Base-by-base conservation (phyloP, 2,329 filamentous ascomycete species). In the Rhinocladiella similis region DNA sequence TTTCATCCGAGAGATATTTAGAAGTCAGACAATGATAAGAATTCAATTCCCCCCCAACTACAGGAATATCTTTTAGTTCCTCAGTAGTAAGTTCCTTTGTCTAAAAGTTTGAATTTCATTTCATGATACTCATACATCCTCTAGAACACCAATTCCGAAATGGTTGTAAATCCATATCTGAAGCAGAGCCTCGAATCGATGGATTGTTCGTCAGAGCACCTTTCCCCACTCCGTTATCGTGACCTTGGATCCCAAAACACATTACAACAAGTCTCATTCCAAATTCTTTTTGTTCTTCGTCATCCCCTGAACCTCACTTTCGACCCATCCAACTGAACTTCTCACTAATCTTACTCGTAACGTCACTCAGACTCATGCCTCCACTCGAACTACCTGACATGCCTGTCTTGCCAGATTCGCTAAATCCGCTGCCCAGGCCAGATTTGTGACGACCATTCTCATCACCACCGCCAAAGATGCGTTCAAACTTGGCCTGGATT, bases 401-500 rank as follows among this genome's bases (percentile, higher is more conserved):
- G 3, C 61, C 61, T 4, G 61, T 63, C 55, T 63, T 63, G 2
- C 61, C 61, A n/a, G 54, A 58, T 43, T 64, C 63, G 4, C 47
- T 56, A 29, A 59, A 39, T 13, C 59, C 59, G 42, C 57, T 59
- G 12, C 62, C 60, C 16, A 60, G 10, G 3, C 62, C 59, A 9
- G 41, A 14, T n/a, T 50, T 50, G 22, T 62, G 54, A 2, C 61
- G 58, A 10, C 56, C 54, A 9, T 60, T 48, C 48, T 65, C 64
- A 29, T 64, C 64, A 16, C 63, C 64, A n/a, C 56, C 62, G 7
- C 63, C 64, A 51, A 66, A 64, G 22, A 62, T 52, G 7, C 49
- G 47, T 39, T 63, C 63, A 38, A 65, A 65, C 47, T 66, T 70
- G 53, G 72, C 68, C 70, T 86, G 87, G 63, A 96, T 83, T 65